phyloP scores from a whole-genome alignment of 768 basidiomycete species.

The Lenzites betulinus region DNA sequence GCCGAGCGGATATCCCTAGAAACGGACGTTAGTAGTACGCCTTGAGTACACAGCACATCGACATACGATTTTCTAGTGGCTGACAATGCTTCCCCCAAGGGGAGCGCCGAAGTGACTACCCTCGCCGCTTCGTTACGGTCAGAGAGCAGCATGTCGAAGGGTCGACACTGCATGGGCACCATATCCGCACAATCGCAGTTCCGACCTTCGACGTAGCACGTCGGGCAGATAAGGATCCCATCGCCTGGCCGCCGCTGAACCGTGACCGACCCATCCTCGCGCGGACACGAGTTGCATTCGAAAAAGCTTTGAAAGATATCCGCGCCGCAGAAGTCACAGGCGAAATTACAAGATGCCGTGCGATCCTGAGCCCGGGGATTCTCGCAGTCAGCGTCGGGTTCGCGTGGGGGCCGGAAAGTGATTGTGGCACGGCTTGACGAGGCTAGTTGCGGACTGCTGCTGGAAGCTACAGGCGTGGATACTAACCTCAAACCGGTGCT shows the following conservation, averaged over 20 bases:
- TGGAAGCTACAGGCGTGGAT: neutral
- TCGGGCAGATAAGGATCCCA: conserved; percentile 60
- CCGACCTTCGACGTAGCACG: conserved; percentile 78
- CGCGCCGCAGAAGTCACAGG: conserved; percentile 79
- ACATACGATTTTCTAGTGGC: neutral
- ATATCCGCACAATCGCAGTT: conserved; percentile 65
- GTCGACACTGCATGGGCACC: conserved; percentile 59
- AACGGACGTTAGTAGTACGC: neutral
- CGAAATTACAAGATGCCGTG: conserved; percentile 29
- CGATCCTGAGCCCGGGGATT: conserved; percentile 21
- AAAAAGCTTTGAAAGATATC: conserved; percentile 86
- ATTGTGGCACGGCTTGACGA: neutral
- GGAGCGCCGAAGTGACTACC: conserved; percentile 21
- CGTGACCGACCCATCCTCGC: neutral
- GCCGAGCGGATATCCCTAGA: neutral
- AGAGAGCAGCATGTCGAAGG: conserved; percentile 47
- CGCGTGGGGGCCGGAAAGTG: neutral
- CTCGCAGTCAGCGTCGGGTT: neutral
- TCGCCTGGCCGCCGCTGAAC: conserved; percentile 38
- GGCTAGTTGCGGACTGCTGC: neutral
- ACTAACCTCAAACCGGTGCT: neutral
- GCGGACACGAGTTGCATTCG: conserved; percentile 56
- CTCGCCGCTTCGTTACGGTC: conserved; percentile 43
- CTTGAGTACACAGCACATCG: neutral
- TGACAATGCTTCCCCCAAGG: neutral